These are phyloP conservation scores for Hansenula lynferdii DNA, from an alignment of 1,139 yeast genomes.

Conservation along the genomic window DNA sequence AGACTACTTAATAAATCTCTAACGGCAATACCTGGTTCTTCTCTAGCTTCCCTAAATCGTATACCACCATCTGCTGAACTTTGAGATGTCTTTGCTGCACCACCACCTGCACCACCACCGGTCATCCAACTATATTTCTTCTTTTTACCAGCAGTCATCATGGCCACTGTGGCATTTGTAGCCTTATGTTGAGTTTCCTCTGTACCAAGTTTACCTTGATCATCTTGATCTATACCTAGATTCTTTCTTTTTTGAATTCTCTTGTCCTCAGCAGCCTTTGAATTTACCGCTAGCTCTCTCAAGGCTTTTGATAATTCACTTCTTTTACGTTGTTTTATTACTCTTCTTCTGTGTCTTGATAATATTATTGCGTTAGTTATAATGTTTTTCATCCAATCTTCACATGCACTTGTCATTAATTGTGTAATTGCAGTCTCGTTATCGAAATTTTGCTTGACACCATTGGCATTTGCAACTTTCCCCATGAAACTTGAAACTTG, in stretches of 20 bases:
- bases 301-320: slow-evolving; percentile 75
- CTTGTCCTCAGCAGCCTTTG: slow-evolving; percentile 78
- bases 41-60: slow-evolving; percentile 81
- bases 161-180: slow-evolving; percentile 91
- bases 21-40: slow-evolving; percentile 81
- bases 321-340: slow-evolving; percentile 51
- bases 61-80: slow-evolving; percentile 71
- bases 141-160: slow-evolving; percentile 88
- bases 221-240: slow-evolving; percentile 61
- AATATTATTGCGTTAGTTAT: slow-evolving; percentile 69
- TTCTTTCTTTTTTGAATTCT: slow-evolving; percentile 65
- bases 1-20: slow-evolving; percentile 79
- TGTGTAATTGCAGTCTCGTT: slow-evolving; percentile 61
- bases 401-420: slow-evolving; percentile 76
- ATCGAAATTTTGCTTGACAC: slow-evolving; percentile 52
- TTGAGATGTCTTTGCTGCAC: slow-evolving; percentile 44
- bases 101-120: slow-evolving; percentile 37
- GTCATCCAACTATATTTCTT: slow-evolving; percentile 94
- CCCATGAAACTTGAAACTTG: slow-evolving; percentile 62
- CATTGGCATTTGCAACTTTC: slow-evolving; percentile 60
- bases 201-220: slow-evolving; percentile 48
- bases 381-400: slow-evolving; percentile 73
- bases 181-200: slow-evolving; percentile 90
- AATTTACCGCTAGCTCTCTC: slow-evolving; percentile 67
- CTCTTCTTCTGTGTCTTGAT: slow-evolving; percentile 80